Base-by-base conservation (phyloP, 2,329 filamentous ascomycete genomes). In the Alternaria gansuensis region DNA sequence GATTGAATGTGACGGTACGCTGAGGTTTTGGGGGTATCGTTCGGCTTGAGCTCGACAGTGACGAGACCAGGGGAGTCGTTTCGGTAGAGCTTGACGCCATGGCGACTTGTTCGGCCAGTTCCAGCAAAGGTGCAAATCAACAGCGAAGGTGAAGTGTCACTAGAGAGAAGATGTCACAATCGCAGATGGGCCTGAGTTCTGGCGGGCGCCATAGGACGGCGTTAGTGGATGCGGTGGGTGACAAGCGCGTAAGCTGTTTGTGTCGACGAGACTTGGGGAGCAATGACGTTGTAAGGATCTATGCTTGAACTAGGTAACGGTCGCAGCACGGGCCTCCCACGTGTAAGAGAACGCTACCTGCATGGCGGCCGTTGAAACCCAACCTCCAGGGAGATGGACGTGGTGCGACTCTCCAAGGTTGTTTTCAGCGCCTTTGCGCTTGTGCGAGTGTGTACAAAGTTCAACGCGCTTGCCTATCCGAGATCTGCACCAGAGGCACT, bases 1-100 rank as follows among this genome's bases (percentile, higher is more conserved):
- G 84, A 73, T 91, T 91, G 82, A 94, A 93, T 13, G 90, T 93
- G 70, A 94, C 91, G 68, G 83, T 90, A 65, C 90, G 86, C 50
- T 81, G 70, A 14, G 83, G 80, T 66, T 77, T 80, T 5, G 74
- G 59, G 4, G 72, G 60, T 3, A 65, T 64, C 13, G 68, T 44
- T 52, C 62, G 67, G 29, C 65, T 52, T 31, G 68, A 60, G 53
- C 73, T 64, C 17, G 75, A 65, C 68, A 77, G 63, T 43, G 76
- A 77, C 48, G 75, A 74, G 53, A 78, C 71, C 53, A 78, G 60
- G 55, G 76, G 76, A 51, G 75, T 77, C 26, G 72, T 74, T 62
- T 78, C 76, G 51, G 71, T 74, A 29, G 72, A 75, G 64, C 64
- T 72, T 28, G 75, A 75, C 56, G 74, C 73, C 74, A 76, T 77